Percentiles rank a stretch among this genome's conserved stretches.
These are phyloP conservation scores for Sphaerosporella brunnea DNA, from an alignment of 495 filamentous ascomycete genomes.

Conservation along the genomic window DNA sequence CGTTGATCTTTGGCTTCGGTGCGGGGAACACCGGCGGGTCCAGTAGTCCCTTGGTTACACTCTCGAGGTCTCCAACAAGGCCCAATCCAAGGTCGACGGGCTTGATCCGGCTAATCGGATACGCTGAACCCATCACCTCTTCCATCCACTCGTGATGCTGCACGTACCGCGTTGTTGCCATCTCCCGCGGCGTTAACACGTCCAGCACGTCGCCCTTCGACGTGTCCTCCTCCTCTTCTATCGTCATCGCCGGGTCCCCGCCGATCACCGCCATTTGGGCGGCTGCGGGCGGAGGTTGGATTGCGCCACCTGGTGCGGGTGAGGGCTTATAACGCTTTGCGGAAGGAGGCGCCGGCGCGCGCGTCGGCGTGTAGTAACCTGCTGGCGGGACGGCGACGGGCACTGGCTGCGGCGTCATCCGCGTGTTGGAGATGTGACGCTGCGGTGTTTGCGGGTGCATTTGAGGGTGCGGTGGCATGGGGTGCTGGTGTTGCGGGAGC, in stretches of 20 bases:
- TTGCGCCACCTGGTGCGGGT: constrained; percentile 5
- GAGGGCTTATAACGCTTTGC: constrained; percentile 19
- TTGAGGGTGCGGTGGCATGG: too few relatives aligned
- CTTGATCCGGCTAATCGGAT: constrained; percentile 62
- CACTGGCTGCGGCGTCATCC: constrained; percentile 12
- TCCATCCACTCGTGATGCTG: constrained; percentile 99
- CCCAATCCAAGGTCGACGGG: constrained; percentile 76
- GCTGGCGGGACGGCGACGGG: background rate
- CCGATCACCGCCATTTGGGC: constrained; percentile 4
- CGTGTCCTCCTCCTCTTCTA: constrained; percentile 80
- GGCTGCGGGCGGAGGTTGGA: constrained; percentile 4
- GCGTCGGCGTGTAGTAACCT: constrained; percentile 18
- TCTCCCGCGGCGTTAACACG: constrained; percentile 66
- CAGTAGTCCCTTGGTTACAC: constrained; percentile 61
- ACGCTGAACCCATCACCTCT: constrained; percentile 80
- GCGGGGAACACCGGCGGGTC: constrained; percentile 39
- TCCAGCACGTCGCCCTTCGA: constrained; percentile 75
- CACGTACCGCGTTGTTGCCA: constrained; percentile 65
- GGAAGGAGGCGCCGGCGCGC: constrained; percentile 9
- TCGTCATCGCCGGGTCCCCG: constrained; percentile 28
- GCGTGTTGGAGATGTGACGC: constrained; percentile 13
- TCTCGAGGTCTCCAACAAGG: constrained; percentile 64
- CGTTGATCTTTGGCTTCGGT: constrained; percentile 26
- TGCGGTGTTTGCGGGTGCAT: constrained; percentile 19
- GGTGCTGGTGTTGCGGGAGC: too few relatives aligned